Base-by-base conservation (phyloP, 192 early-diverging fungal species). In the Rhizoclosmatium sp. region DNA sequence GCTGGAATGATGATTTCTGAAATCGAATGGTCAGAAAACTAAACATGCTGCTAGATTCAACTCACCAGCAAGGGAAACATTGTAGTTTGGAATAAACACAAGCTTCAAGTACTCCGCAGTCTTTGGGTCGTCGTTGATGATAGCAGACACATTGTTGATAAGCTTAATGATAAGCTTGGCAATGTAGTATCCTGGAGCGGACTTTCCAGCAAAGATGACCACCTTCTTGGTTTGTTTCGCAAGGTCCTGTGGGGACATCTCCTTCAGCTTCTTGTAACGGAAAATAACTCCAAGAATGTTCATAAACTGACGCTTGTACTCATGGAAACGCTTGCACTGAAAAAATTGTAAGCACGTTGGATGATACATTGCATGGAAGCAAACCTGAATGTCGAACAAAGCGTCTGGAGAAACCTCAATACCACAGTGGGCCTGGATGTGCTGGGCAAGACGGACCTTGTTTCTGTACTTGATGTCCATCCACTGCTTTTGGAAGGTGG, bases 281-380 rank as follows among this genome's bases (percentile, higher is more conserved):
- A 98, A 90, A 82, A 99, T 98, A 51, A 98, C 96, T 67, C 89
- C 87, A 23, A 98, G 84, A 75, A 99, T 97, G 86, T 99, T 99
- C 94, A 99, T 95, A 84, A 96, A 96, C 90, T 99, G 98, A 76
- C 98, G 93, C 89, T 99, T 98, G 88, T 98, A 99, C 88, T 98
- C 98, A 84, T 99, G 98, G 78, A 98, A 94, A 86, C 98, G 94
- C 89, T 98, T 99, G 82, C 96, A 96, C 86, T 89, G 78, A 0
- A 31, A 31, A 82, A 16, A 39, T 21, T 46, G 47, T 47, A 59
- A 44, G 42, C 42, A 21, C 72, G 21, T 81, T 49, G 31, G 65
- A 10, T n/a, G 23, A 45, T 12, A 81, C 14, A 7, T 4, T 42
- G n/a, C 14, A 84, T 12, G 19, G 19, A 59, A 69, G 46, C 79